These are phyloP conservation scores for Toxoplasma gondii DNA, from an alignment of 169 alveolate species.

Conservation along the genomic window DNA sequence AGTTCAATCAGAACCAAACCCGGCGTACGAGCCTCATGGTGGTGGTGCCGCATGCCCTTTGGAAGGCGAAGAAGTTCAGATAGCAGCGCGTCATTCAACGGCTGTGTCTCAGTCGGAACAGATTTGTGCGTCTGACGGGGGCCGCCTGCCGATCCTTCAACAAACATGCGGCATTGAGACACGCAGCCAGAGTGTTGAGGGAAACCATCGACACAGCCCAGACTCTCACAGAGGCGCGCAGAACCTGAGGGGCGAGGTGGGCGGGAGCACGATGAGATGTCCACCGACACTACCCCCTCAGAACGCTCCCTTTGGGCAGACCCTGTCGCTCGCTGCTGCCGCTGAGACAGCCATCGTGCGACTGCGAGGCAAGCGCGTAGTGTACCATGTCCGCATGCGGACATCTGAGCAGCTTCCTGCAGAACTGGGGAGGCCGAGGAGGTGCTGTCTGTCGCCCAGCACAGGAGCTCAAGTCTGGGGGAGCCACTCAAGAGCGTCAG, in stretches of 20 bases:
- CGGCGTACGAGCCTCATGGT: too few relatives aligned
- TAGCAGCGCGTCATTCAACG: too few relatives aligned
- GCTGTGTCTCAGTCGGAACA: too few relatives aligned
- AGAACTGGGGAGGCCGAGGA: background rate
- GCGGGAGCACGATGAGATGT: background rate
- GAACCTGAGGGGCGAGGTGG: background rate
- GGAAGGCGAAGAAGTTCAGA: too few relatives aligned
- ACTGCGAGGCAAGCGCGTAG: background rate
- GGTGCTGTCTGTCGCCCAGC: background rate
- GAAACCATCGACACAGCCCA: too few relatives aligned
- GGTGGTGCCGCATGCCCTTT: too few relatives aligned
- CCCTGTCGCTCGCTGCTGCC: background rate
- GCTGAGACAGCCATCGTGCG: background rate
- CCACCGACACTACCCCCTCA: background rate
- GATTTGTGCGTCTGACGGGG: too few relatives aligned
- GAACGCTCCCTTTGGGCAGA: background rate
- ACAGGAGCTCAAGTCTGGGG: background rate
- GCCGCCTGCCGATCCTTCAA: too few relatives aligned
- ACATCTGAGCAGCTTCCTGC: background rate
- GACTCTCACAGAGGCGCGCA: too few relatives aligned
- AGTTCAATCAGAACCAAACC: too few relatives aligned
- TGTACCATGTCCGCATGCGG: conserved; percentile 5
- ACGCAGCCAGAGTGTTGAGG: too few relatives aligned
- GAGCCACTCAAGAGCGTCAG: background rate
- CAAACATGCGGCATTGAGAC: too few relatives aligned